These are phyloP conservation scores for Xylaria polymorpha DNA, from an alignment of 2,329 filamentous ascomycete genomes.

Conservation along the genomic window DNA sequence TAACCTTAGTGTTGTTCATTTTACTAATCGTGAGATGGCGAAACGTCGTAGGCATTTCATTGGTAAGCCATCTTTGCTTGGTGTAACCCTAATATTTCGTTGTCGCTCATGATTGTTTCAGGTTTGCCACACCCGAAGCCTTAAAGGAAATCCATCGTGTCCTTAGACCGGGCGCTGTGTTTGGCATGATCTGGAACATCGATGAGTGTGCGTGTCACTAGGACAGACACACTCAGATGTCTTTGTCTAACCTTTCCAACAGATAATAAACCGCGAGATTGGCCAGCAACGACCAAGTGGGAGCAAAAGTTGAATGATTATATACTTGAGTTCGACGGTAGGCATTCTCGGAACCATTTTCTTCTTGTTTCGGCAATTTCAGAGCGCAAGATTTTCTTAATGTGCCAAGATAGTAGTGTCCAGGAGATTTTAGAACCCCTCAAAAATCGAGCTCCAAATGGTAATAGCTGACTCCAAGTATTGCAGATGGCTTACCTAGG, in stretches of 20 bases:
- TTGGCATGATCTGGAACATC: conserved; percentile 79
- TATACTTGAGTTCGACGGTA: conserved; percentile 61
- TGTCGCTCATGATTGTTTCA: conserved; percentile 46
- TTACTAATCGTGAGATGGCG: conserved; percentile 28
- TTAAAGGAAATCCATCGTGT: conserved; percentile 75
- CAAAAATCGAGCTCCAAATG: no score
- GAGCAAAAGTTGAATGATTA: conserved; percentile 71
- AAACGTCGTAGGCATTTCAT: conserved; percentile 54
- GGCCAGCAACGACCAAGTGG: conserved; percentile 69
- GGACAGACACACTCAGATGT: neutral
- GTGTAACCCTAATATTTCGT: conserved; percentile 1
- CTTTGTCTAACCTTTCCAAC: conserved; percentile 36
- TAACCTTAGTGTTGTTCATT: neutral
- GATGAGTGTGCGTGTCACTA: conserved; percentile 70
- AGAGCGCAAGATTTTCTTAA: no score
- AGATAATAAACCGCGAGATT: conserved; percentile 73
- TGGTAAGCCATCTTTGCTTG: conserved; percentile 58
- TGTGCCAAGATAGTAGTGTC: no score
- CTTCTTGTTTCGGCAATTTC: no score
- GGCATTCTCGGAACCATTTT: no score
- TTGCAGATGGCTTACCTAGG: conserved; percentile 64
- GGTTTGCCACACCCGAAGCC: conserved; percentile 74
- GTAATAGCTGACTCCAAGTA: no score
- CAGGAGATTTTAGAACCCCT: no score
- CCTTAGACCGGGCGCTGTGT: conserved; percentile 67